These are phyloP conservation scores for Fusarium veterinarium DNA, from an alignment of 2,329 filamentous ascomycete genomes.

Conservation along the genomic window DNA sequence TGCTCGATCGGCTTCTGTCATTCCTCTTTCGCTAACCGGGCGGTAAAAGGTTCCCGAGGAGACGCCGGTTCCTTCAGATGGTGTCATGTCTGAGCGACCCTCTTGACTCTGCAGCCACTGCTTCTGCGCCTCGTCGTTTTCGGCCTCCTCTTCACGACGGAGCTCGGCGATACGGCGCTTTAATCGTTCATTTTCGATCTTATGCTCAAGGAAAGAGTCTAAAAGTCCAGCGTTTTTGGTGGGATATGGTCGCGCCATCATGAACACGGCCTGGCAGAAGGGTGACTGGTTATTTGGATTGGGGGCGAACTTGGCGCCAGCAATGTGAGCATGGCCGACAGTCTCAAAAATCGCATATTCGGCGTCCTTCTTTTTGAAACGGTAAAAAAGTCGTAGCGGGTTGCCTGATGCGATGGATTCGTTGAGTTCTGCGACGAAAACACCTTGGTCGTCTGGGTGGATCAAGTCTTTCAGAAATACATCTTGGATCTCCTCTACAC, in stretches of 20 bases:
- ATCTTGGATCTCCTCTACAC: slow-evolving; percentile 75
- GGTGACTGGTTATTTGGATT: slow-evolving; percentile 73
- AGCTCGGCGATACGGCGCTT: slow-evolving; percentile 86
- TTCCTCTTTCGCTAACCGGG: slow-evolving; percentile 56
- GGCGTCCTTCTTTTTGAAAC: slow-evolving; percentile 80
- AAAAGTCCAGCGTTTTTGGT: slow-evolving; percentile 86
- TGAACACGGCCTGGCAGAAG: slow-evolving; percentile 90
- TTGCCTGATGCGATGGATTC: slow-evolving; percentile 88
- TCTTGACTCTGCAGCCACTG: slow-evolving; percentile 71
- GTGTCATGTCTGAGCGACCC: slow-evolving; percentile 63
- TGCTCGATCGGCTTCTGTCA: slow-evolving; percentile 75
- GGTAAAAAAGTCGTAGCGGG: slow-evolving; percentile 85
- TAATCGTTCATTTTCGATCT: slow-evolving; percentile 93
- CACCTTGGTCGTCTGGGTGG: slow-evolving; percentile 84
- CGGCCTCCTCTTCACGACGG: slow-evolving; percentile 85
- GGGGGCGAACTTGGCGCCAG: slow-evolving; percentile 72
- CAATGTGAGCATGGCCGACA: slow-evolving; percentile 91
- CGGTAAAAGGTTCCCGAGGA: slow-evolving; percentile 49
- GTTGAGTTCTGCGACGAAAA: slow-evolving; percentile 89
- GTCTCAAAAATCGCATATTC: slow-evolving; percentile 86
- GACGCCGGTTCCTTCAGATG: slow-evolving; percentile 58
- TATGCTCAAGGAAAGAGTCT: slow-evolving; percentile 95
- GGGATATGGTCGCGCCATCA: slow-evolving; percentile 91
- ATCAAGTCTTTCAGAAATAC: slow-evolving; percentile 84
- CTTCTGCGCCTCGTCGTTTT: slow-evolving; percentile 73